A percentile compares a stretch with the other conserved stretches of the same genome.
These are phyloP conservation scores for Diplocarpon mali DNA, from an alignment of 2,329 filamentous ascomycete species.

Conservation along the genomic window DNA sequence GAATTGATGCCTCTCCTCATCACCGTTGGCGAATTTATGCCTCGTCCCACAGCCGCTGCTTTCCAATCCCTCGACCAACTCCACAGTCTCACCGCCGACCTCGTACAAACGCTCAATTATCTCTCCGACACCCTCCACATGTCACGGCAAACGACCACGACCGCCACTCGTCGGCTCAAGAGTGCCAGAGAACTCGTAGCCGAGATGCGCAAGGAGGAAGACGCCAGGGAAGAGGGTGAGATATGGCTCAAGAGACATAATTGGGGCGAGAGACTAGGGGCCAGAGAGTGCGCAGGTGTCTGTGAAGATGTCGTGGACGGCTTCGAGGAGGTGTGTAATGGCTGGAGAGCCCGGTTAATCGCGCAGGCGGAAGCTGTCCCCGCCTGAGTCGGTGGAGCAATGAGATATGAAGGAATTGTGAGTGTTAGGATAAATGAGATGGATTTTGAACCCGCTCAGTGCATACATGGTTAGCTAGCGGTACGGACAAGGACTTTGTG, in stretches of 20 bases:
- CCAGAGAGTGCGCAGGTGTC: slow-evolving; percentile 70
- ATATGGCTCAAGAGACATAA: slow-evolving; percentile 71
- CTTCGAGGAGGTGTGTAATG: slow-evolving; percentile 82
- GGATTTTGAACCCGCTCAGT: background rate
- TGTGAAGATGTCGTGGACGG: slow-evolving; percentile 84
- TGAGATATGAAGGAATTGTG: background rate
- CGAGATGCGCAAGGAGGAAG: slow-evolving; percentile 75
- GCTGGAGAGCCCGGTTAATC: slow-evolving; percentile 68
- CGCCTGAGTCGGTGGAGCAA: background rate
- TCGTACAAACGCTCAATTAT: slow-evolving; percentile 72
- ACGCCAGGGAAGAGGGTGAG: slow-evolving; percentile 71
- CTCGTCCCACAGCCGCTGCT: slow-evolving; percentile 49
- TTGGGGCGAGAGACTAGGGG: slow-evolving; percentile 67
- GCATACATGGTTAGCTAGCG: no score
- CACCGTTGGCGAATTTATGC: slow-evolving; percentile 54
- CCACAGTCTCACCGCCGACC: slow-evolving; percentile 58
- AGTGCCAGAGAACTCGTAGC: slow-evolving; percentile 76
- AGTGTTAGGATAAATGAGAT: background rate
- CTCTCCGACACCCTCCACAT: slow-evolving; percentile 90
- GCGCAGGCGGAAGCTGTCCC: slow-evolving; percentile 35
- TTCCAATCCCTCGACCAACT: slow-evolving; percentile 57
- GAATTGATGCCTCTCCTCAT: slow-evolving; percentile 57
- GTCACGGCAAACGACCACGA: slow-evolving; percentile 76
- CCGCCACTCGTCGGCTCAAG: slow-evolving; percentile 67
- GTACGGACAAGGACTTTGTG: no score